These are phyloP conservation scores for Alternaria solani DNA, from an alignment of 2,329 filamentous ascomycete species.

Conservation along the genomic window DNA sequence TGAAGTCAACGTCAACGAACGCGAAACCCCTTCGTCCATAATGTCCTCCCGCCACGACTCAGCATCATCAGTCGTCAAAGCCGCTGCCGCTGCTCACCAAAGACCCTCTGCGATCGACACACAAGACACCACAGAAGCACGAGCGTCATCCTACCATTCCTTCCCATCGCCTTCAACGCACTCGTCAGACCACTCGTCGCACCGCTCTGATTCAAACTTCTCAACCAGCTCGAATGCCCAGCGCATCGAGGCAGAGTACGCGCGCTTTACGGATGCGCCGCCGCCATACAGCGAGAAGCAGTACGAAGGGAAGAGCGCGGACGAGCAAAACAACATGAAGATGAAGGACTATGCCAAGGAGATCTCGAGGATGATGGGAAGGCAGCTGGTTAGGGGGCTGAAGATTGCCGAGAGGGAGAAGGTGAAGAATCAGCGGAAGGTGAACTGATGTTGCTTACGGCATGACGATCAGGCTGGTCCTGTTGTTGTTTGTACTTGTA, in stretches of 20 bases:
- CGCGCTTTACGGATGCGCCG: slow-evolving; percentile 31
- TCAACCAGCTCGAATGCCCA: slow-evolving; percentile 12
- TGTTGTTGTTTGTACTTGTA: slow-evolving; percentile 5
- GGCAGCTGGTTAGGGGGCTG: slow-evolving; percentile 32
- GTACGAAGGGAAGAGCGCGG: slow-evolving; percentile 35
- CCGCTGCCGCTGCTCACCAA: not conserved
- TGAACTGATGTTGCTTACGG: not conserved
- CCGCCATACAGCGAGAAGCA: slow-evolving; percentile 32
- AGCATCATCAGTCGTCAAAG: slow-evolving; percentile 24
- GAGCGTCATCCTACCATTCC: slow-evolving; percentile 17
- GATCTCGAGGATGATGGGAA: slow-evolving; percentile 38
- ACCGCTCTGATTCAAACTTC: slow-evolving; percentile 14
- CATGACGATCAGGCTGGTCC: not conserved
- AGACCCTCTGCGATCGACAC: not conserved
- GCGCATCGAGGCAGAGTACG: slow-evolving; percentile 27
- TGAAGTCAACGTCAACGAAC: slow-evolving; percentile 31
- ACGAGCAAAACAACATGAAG: slow-evolving; percentile 32
- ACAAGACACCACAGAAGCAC: not conserved
- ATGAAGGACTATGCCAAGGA: slow-evolving; percentile 39
- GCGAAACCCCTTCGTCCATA: slow-evolving; percentile 24
- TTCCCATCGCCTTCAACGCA: slow-evolving; percentile 22
- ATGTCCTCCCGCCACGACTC: slow-evolving; percentile 27
- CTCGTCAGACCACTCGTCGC: slow-evolving; percentile 9
- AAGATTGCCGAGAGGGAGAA: slow-evolving; percentile 24
- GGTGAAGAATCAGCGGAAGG: not conserved